Percentiles rank a stretch among this genome's conserved stretches.
These are phyloP conservation scores for Hamigera avellanea DNA, from an alignment of 495 filamentous ascomycete species.

Conservation along the genomic window DNA sequence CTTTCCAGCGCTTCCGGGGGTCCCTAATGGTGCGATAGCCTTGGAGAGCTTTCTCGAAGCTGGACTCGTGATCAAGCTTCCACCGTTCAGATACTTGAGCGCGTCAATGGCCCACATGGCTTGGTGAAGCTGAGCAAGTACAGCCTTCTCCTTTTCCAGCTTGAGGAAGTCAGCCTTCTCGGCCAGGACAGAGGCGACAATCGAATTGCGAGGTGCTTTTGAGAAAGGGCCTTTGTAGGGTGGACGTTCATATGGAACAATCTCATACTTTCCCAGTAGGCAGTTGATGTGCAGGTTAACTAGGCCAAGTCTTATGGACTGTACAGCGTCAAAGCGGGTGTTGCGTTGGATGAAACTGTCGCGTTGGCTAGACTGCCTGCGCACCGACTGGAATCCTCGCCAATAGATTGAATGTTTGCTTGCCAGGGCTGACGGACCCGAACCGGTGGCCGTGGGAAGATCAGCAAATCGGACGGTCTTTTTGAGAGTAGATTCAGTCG, in stretches of 20 bases:
- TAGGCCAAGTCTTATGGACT: constrained; percentile 62
- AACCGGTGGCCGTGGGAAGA: constrained; percentile 28
- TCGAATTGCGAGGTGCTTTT: constrained; percentile 40
- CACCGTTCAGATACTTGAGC: constrained; percentile 64
- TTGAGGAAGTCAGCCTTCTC: constrained; percentile 38
- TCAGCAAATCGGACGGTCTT: constrained; percentile 70
- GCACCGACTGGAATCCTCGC: constrained; percentile 69
- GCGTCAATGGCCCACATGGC: constrained; percentile 76
- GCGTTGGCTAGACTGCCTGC: constrained; percentile 41
- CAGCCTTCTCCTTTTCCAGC: constrained; percentile 69
- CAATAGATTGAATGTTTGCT: constrained; percentile 78
- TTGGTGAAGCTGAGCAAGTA: constrained; percentile 60
- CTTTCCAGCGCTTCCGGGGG: constrained; percentile 3
- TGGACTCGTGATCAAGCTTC: constrained; percentile 67
- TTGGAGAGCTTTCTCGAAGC: constrained; percentile 46
- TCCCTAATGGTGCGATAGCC: constrained; percentile 6
- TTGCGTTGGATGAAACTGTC: constrained; percentile 78
- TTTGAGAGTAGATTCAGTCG: constrained; percentile 36
- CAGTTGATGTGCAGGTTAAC: constrained; percentile 54
- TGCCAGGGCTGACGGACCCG: constrained; percentile 19
- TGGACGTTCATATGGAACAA: constrained; percentile 34
- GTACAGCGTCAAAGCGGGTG: constrained; percentile 78
- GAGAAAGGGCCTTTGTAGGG: constrained; percentile 40
- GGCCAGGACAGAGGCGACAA: constrained; percentile 23
- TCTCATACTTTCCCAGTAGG: constrained; percentile 66